phyloP scores from a whole-genome alignment of 225 moss, liverwort and hornwort species.

The Neckera pumila region DNA sequence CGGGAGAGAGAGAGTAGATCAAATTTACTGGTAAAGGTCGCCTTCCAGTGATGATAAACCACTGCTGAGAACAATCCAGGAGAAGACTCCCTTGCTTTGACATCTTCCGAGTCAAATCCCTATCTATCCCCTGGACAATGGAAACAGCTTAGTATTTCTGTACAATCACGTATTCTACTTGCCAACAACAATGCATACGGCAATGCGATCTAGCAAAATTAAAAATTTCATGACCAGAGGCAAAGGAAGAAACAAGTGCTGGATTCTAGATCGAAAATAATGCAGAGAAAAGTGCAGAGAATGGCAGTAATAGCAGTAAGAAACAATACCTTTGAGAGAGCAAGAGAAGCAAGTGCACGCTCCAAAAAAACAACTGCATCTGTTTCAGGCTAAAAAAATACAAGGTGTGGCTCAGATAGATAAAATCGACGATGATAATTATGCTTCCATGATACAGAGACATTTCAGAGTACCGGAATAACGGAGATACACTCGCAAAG shows the following conservation, averaged over 20 bases:
- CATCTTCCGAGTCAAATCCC: conserved; percentile 46
- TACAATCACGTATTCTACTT: not conserved
- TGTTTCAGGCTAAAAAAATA: conserved; percentile 49
- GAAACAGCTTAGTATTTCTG: not conserved
- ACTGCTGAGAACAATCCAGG: conserved; percentile 57
- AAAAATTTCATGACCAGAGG: not conserved
- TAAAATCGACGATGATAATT: not conserved
- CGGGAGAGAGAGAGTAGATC: not conserved
- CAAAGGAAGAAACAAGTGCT: not conserved
- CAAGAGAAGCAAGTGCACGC: conserved; percentile 62
- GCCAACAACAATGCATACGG: not conserved
- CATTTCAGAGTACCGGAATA: not conserved
- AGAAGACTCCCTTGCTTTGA: conserved; percentile 55
- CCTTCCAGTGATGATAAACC: conserved; percentile 79
- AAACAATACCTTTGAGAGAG: conserved; percentile 27
- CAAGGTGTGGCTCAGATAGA: not conserved
- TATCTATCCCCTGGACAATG: conserved; percentile 29
- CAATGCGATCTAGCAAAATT: not conserved
- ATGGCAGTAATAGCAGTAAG: not conserved
- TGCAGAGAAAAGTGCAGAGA: not conserved
- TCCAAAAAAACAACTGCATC: conserved; percentile 66
- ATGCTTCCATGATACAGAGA: not conserved
- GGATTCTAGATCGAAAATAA: not conserved
- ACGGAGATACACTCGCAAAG: not conserved
- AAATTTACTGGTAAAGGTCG: conserved; percentile 69